phyloP scores from a whole-genome alignment of 148 eudicot species.

The Amaranthus palmeri region DNA sequence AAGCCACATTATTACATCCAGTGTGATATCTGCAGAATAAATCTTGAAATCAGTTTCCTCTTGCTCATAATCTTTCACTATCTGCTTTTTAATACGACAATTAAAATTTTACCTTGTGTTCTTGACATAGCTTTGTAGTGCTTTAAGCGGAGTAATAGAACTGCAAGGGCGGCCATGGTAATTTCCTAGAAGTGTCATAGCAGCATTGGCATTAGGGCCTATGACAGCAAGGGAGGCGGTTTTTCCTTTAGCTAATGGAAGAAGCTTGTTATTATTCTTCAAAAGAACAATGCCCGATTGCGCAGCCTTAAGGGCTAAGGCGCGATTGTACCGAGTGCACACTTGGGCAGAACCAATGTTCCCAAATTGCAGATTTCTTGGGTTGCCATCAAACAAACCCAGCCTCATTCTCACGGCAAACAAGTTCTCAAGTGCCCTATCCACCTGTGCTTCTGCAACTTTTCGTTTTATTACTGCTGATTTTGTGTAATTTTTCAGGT shows the following conservation, averaged over 20 bases:
- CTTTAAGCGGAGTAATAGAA: conserved; percentile 42
- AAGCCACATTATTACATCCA: conserved; percentile 62
- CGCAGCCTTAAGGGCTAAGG: conserved; percentile 76
- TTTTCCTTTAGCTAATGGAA: conserved; percentile 49
- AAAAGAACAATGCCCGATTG: conserved; percentile 66
- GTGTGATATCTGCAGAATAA: conserved; percentile 32
- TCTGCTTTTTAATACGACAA: too few relatives aligned
- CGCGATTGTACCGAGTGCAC: conserved; percentile 47
- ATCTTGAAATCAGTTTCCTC: not conserved
- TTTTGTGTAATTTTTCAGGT: conserved; percentile 60
- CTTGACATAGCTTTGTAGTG: conserved; percentile 41
- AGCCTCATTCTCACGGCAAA: conserved; percentile 70
- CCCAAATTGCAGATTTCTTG: conserved; percentile 38
- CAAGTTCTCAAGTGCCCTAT: conserved; percentile 79
- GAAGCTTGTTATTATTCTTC: conserved; percentile 51
- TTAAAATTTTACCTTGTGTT: conserved; percentile 25
- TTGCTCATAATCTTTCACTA: not conserved
- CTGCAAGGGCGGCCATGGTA: conserved; percentile 75
- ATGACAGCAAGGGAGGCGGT: conserved; percentile 61
- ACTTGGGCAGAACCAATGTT: conserved; percentile 47
- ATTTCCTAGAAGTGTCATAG: conserved; percentile 56
- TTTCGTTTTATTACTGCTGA: conserved; percentile 59
- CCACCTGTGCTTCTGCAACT: conserved; percentile 42
- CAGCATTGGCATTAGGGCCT: conserved; percentile 67
- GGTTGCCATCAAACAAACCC: conserved; percentile 71